These are phyloP conservation scores for Ganoderma lingzhi DNA, from an alignment of 1,284 basidiomycete species.

Conservation along the genomic window DNA sequence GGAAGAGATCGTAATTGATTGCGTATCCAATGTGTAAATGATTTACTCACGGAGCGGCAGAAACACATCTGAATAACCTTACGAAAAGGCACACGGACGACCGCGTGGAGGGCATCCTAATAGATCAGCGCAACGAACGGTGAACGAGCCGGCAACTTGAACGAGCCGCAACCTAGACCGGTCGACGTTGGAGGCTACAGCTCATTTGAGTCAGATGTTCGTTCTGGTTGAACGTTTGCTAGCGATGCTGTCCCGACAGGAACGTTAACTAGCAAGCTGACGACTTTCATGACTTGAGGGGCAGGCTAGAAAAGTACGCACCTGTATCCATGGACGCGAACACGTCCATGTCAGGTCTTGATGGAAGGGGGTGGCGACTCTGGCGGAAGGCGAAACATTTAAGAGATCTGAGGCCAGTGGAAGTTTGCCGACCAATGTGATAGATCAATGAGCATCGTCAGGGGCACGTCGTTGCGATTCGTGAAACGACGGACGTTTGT, in stretches of 20 bases:
- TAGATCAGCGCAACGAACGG: not conserved
- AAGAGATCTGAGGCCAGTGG: not conserved
- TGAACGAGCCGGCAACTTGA: not conserved
- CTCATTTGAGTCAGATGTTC: not conserved
- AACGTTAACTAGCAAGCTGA: not conserved
- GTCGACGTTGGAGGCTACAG: not conserved
- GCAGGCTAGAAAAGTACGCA: not conserved
- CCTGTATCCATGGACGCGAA: not conserved
- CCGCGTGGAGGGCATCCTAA: not conserved
- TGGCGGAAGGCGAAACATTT: not conserved
- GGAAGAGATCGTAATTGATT: constrained; percentile 4
- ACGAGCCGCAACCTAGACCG: not conserved
- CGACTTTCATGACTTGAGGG: not conserved
- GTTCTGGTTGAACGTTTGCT: not conserved
- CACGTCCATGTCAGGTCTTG: not conserved
- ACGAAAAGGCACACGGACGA: not conserved
- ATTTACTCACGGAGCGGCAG: constrained; percentile 5
- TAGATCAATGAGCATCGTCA: not conserved
- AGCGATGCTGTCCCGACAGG: not conserved
- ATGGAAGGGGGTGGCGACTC: not conserved
- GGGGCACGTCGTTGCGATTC: not conserved
- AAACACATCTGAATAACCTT: not conserved
- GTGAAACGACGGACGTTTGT: not conserved
- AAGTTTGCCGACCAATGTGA: not conserved
- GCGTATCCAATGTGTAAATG: not conserved